These are phyloP conservation scores for Dactylonectria macrodidyma DNA, from an alignment of 2,329 filamentous ascomycete species.

Conservation along the genomic window DNA sequence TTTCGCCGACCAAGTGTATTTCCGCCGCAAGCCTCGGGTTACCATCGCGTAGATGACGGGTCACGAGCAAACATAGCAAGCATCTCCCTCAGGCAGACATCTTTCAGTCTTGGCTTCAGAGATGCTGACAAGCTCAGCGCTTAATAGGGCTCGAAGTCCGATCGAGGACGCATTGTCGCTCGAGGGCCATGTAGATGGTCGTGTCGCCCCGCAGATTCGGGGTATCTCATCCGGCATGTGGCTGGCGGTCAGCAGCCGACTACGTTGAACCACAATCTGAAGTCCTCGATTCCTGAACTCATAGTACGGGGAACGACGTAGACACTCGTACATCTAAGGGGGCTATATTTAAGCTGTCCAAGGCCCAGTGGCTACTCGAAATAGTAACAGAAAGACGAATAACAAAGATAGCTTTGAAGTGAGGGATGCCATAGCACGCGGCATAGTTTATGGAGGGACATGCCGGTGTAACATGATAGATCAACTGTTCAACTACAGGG, in stretches of 20 bases:
- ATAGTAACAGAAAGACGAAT: too few species aligned
- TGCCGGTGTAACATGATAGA: neutral
- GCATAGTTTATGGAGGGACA: neutral
- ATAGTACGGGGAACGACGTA: too few species aligned
- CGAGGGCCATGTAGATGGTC: neutral
- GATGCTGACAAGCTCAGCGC: neutral
- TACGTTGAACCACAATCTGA: neutral
- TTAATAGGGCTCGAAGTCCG: slow-evolving; percentile 9
- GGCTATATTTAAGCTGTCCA: too few species aligned
- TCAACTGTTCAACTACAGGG: neutral
- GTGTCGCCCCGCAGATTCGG: neutral
- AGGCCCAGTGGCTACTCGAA: neutral
- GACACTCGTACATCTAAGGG: too few species aligned
- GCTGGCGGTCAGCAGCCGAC: neutral
- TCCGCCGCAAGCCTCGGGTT: neutral
- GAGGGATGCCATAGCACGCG: neutral
- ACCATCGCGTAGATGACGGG: neutral
- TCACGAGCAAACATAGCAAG: neutral
- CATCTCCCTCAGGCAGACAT: neutral
- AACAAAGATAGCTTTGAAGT: neutral
- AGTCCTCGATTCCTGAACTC: neutral
- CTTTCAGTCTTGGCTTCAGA: neutral
- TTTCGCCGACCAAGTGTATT: neutral
- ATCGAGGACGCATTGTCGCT: neutral
- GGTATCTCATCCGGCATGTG: neutral